These are phyloP conservation scores for Neoarthrinium moseri DNA, from an alignment of 2,329 filamentous ascomycete genomes.

Conservation along the genomic window DNA sequence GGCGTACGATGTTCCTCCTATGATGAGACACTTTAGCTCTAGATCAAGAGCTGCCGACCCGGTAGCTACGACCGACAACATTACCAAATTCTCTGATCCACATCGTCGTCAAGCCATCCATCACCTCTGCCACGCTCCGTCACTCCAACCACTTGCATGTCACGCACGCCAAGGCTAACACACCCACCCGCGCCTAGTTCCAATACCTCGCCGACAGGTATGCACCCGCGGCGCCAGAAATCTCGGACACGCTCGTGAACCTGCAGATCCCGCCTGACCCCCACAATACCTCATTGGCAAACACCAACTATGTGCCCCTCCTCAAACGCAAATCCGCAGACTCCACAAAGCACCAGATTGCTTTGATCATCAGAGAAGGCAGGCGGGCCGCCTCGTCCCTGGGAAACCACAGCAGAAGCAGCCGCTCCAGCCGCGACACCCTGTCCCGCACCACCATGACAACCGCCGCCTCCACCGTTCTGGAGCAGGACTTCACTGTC, in stretches of 20 bases:
- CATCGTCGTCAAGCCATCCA: too few species aligned
- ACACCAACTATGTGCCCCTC: constrained; percentile 51
- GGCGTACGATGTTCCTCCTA: constrained; percentile 16
- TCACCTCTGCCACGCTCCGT: too few species aligned
- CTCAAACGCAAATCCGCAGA: constrained; percentile 46
- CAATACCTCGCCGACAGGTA: constrained; percentile 67
- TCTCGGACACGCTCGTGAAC: constrained; percentile 65
- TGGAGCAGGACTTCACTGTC: constrained; percentile 91
- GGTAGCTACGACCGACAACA: constrained; percentile 62
- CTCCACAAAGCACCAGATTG: constrained; percentile 58
- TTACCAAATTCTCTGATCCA: constrained; percentile 40
- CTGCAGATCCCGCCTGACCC: constrained; percentile 61
- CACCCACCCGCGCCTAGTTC: constrained; percentile 42
- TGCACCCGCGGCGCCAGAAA: constrained; percentile 63
- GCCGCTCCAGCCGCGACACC: constrained; percentile 47
- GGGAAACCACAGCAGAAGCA: constrained; percentile 50
- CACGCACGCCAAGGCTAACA: constrained; percentile 2
- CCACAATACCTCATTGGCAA: constrained; percentile 44
- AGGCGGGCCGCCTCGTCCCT: constrained; percentile 54
- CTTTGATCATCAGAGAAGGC: constrained; percentile 63
- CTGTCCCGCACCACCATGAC: constrained; percentile 48
- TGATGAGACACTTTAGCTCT: constrained; percentile 69
- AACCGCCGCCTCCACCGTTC: constrained; percentile 60
- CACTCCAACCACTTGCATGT: too few species aligned
- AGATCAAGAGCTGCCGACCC: constrained; percentile 69